Conservation (phyloP, 805 yeast genomes). For the Kodamaea kakaduensis region DNA sequence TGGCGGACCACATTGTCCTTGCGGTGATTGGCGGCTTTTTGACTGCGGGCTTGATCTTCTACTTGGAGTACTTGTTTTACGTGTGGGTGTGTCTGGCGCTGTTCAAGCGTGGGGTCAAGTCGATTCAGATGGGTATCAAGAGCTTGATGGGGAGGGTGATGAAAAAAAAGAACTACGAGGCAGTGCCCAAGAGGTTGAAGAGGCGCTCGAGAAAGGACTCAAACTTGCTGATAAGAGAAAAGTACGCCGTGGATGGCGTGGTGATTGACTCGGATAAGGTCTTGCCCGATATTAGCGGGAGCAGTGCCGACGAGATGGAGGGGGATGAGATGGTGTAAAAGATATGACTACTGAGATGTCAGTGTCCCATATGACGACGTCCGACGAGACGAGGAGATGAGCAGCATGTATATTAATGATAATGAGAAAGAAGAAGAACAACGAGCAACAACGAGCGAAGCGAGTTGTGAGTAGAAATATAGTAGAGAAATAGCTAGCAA, state of each 20-base stretch:
- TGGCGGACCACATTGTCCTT: conserved; percentile 70
- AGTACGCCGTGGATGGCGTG: conserved; percentile 18
- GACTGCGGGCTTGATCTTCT: conserved; percentile 42
- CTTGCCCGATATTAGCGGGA: conserved; percentile 6
- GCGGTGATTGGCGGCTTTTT: conserved; percentile 70
- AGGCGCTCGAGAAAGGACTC: conserved; percentile 52
- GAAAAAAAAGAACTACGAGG: too few species aligned
- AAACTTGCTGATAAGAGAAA: conserved; percentile 39
- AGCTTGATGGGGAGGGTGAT: too few species aligned
- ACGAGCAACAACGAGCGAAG: too few species aligned
- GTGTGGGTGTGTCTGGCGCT: conserved; percentile 29
- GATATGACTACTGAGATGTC: too few species aligned
- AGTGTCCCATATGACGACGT: too few species aligned
- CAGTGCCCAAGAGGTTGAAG: conserved; percentile 16
- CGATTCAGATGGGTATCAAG: conserved; percentile 1
- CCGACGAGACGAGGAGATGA: too few species aligned
- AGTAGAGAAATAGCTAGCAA: too few species aligned
- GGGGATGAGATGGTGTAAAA: conserved; percentile 9
- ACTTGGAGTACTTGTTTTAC: conserved; percentile 39
- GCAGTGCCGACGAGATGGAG: conserved; percentile 7
- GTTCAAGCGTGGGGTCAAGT: conserved; percentile 23
- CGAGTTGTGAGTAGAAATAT: too few species aligned
- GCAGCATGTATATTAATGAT: too few species aligned
- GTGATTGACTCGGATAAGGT: conserved; percentile 7
- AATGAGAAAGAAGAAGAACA: too few species aligned